Evolutionary conservation across 345 rosid genomes (phyloP).

Genomic region (Populus simonii): DNA sequence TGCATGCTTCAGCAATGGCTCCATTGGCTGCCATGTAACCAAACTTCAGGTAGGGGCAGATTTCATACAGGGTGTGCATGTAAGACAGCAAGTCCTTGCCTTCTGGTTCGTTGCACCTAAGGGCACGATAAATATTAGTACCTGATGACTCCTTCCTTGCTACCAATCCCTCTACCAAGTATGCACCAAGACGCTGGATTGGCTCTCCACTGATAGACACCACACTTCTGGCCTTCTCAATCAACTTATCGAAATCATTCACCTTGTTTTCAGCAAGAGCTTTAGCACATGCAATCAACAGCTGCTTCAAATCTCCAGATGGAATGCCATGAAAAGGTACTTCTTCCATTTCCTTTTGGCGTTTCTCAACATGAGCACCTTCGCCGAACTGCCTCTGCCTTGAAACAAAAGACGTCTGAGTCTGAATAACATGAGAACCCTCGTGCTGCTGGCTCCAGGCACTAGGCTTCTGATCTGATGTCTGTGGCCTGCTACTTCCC

Average conservation of each 20-base stretch:
- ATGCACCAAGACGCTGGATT: constrained; percentile 68
- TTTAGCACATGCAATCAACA: constrained; percentile 60
- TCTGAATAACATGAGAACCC: constrained; percentile 27
- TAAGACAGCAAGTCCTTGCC: constrained; percentile 61
- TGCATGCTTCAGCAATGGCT: constrained; percentile 78
- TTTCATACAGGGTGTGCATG: constrained; percentile 60
- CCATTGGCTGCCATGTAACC: constrained; percentile 83
- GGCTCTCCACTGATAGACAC: constrained; percentile 58
- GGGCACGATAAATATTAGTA: constrained; percentile 42
- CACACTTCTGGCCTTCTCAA: constrained; percentile 40
- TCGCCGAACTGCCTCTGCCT: constrained; percentile 26
- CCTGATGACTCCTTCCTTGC: constrained; percentile 60
- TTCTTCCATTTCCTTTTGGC: constrained; percentile 27
- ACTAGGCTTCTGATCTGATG: constrained; percentile 33
- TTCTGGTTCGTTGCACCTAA: constrained; percentile 55
- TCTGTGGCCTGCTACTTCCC: constrained; percentile 24
- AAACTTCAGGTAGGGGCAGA: constrained; percentile 73
- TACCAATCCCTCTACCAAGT: constrained; percentile 62
- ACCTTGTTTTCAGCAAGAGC: constrained; percentile 45
- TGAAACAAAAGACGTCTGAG: constrained; percentile 30
- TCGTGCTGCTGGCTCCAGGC: constrained; percentile 32
- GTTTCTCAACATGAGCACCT: constrained; percentile 35
- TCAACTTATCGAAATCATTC: constrained; percentile 41
- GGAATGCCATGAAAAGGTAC: constrained; percentile 19
- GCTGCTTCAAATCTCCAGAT: constrained; percentile 41